Conservation (phyloP, 2,329 filamentous ascomycete genomes). For the Diplodia intermedia region DNA sequence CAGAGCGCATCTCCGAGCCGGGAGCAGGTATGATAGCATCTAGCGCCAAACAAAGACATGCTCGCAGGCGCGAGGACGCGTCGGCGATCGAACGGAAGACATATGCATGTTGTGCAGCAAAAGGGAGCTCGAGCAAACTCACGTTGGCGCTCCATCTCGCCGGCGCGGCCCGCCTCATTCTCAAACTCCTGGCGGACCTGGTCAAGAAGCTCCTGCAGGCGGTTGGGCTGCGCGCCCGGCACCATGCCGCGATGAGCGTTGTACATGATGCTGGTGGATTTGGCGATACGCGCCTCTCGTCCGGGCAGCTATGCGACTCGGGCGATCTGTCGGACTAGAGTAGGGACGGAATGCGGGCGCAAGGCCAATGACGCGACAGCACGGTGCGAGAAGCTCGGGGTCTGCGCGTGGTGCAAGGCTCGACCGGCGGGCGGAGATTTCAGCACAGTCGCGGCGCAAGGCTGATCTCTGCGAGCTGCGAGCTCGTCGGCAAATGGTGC, state of each 20-base stretch:
- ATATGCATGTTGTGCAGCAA: constrained; percentile 10
- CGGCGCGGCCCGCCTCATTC: constrained; percentile 77
- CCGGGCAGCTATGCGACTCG: constrained; percentile 19
- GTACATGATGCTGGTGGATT: constrained; percentile 68
- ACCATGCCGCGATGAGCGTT: constrained; percentile 84
- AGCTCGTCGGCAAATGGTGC: constrained; percentile 20
- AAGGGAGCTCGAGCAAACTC: constrained; percentile 55
- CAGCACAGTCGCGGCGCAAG: constrained; percentile 27
- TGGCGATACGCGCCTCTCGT: constrained; percentile 18
- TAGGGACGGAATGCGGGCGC: constrained; percentile 1
- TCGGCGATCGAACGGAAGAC: background rate
- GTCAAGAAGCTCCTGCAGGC: constrained; percentile 90
- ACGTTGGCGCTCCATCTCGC: constrained; percentile 94
- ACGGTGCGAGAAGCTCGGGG: constrained; percentile 12
- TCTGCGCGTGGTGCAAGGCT: constrained; percentile 19
- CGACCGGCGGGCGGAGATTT: constrained; percentile 16
- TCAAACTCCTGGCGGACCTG: constrained; percentile 92
- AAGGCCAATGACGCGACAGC: constrained; percentile 21
- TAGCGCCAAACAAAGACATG: background rate
- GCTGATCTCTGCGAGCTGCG: constrained; percentile 15
- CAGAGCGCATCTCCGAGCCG: background rate
- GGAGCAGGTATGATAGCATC: background rate
- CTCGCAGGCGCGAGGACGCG: constrained; percentile 16
- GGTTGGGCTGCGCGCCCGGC: constrained; percentile 69
- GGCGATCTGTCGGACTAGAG: background rate